Evolutionary conservation across 2,329 filamentous ascomycete species (phyloP).

Genomic region (Geosmithia putterillii): DNA sequence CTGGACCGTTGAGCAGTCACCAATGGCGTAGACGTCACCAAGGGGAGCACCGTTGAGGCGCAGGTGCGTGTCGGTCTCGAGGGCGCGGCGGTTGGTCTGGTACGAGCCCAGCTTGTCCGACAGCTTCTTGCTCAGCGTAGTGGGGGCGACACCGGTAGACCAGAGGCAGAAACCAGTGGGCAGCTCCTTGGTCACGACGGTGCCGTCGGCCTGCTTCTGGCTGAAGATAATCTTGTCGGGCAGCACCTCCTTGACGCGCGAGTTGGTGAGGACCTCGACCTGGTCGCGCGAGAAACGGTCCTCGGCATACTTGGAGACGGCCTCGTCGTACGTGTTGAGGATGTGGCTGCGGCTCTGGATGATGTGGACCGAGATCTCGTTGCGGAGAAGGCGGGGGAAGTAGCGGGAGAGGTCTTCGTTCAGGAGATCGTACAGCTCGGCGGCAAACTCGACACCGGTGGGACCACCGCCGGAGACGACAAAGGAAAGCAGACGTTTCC

Average conservation of each 20-base stretch:
- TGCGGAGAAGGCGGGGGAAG: constrained; percentile 84
- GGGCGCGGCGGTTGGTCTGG: constrained; percentile 80
- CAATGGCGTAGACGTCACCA: constrained; percentile 92
- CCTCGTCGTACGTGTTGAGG: constrained; percentile 95
- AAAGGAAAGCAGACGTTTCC: constrained; percentile 79
- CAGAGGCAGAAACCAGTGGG: constrained; percentile 94
- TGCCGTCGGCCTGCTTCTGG: constrained; percentile 64
- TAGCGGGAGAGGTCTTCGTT: constrained; percentile 81
- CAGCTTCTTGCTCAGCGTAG: constrained; percentile 64
- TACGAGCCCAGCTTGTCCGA: constrained; percentile 61
- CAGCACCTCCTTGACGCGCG: constrained; percentile 80
- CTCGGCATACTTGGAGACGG: constrained; percentile 84
- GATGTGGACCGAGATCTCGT: constrained; percentile 94
- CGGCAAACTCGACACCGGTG: constrained; percentile 94
- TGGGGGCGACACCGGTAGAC: constrained; percentile 91
- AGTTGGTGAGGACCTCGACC: constrained; percentile 84
- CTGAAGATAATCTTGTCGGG: constrained; percentile 79
- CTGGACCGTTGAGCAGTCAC: constrained; percentile 91
- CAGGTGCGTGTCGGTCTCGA: constrained; percentile 90
- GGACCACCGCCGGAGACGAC: constrained; percentile 93
- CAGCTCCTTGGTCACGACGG: constrained; percentile 75
- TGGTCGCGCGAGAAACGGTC: constrained; percentile 82
- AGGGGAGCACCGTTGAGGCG: constrained; percentile 79
- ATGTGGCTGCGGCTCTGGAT: constrained; percentile 94
- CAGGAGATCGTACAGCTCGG: constrained; percentile 87